These are phyloP conservation scores for Populus nigra DNA, from an alignment of 345 rosid genomes.

Conservation along the genomic window DNA sequence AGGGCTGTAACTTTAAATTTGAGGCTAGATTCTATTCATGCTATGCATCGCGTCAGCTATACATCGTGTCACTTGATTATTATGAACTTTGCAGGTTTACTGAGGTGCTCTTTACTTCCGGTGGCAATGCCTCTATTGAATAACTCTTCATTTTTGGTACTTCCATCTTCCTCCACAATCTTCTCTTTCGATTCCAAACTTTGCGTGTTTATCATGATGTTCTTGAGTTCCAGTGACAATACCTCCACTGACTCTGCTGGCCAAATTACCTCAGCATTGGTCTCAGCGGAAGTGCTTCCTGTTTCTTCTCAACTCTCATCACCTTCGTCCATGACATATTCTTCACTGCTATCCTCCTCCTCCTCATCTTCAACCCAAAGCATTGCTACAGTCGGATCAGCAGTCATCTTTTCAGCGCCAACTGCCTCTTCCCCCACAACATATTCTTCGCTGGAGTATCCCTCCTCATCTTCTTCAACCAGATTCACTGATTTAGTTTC, in stretches of 20 bases:
- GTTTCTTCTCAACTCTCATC: slow-evolving; percentile 33
- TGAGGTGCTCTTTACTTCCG: slow-evolving; percentile 12
- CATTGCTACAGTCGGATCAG: neutral
- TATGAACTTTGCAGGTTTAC: slow-evolving; percentile 5
- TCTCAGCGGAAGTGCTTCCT: slow-evolving; percentile 35
- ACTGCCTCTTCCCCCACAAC: slow-evolving; percentile 6
- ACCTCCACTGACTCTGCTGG: slow-evolving; percentile 35
- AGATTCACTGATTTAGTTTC: neutral
- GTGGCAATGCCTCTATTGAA: slow-evolving; percentile 19
- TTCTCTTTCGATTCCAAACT: slow-evolving; percentile 10
- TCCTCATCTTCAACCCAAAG: slow-evolving; percentile 9
- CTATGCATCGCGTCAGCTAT: too few species aligned
- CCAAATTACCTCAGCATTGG: slow-evolving; percentile 36
- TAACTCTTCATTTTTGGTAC: neutral
- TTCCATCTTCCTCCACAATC: neutral
- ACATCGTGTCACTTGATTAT: neutral
- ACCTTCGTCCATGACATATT: slow-evolving; percentile 1
- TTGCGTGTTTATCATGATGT: slow-evolving; percentile 3
- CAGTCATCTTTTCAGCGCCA: neutral
- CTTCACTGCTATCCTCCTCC: neutral
- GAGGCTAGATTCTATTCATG: too few species aligned
- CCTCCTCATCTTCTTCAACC: slow-evolving; percentile 8
- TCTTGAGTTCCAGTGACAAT: slow-evolving; percentile 20
- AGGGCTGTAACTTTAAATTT: too few species aligned
- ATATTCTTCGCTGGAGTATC: neutral